Evolutionary conservation across 192 early-diverging fungal genomes (phyloP), one percentile per base, ranked within the genome.

Genomic region (Coemansia guatemalensis): DNA sequence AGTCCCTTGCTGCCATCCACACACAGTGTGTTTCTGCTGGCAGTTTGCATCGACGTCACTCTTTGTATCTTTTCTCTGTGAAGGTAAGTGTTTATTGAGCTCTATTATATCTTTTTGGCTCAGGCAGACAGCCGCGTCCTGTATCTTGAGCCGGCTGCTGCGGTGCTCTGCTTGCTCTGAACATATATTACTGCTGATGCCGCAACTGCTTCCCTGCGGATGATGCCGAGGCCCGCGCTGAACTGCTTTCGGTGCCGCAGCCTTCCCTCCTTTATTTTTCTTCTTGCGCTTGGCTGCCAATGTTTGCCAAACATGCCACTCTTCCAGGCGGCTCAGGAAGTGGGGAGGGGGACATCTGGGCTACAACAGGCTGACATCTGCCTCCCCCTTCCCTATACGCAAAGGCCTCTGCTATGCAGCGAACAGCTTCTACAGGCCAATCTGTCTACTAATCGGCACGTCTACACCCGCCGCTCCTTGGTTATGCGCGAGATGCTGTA

Each of bases 231-330:
- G 2, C 39, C 39, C 39, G 12, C 39, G 14, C 5, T 44, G 39
- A 44, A 44, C 39, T 44, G 39, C 39, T 44, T 44, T 44, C 39
- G 39, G 39, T 59, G 12, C 58, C 44, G 41, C 44, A 27, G 23
- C 22, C 44, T 47, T 44, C 41, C 58, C 20, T 20, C 53, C 27
- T 29, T 41, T 59, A 26, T 48, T 33, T 48, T 48, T 25, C 21
- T 47, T 48, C 24, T 54, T 32, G 26, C 48, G 29, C 48, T 27
- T 29, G 23, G 24, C 60, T 25, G 23, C 58, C 58, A 33, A 53
- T 53, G 33, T 57, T 56, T 57, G 56, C 48, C 35, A 44, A 44
- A 44, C 39, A 44, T 44, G 39, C 39, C 12, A 44, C 39, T 44
- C 39, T 44, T 17, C 14, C 39, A 44, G 39, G 39, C 39, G 39